Conservation (phyloP, 805 yeast species). For the Wickerhamomyces chambardii region DNA sequence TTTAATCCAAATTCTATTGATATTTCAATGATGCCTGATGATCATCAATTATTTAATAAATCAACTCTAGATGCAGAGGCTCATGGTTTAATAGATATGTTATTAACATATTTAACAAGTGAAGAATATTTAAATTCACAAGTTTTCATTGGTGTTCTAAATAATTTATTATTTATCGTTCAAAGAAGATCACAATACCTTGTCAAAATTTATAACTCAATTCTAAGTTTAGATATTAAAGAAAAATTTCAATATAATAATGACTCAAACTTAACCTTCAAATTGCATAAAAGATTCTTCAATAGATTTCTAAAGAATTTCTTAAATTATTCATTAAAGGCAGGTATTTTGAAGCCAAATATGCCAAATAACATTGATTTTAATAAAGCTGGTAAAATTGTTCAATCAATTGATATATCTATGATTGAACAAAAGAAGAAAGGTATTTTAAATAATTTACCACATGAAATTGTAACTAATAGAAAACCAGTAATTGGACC, state of each 20-base stretch:
- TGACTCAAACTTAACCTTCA: slow-evolving; percentile 29
- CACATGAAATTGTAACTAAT: slow-evolving; percentile 18
- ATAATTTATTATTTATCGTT: slow-evolving; percentile 53
- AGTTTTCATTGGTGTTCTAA: slow-evolving; percentile 57
- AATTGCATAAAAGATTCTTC: slow-evolving; percentile 50
- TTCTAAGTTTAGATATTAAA: slow-evolving; percentile 56
- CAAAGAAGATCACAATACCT: slow-evolving; percentile 56
- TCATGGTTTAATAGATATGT: slow-evolving; percentile 52
- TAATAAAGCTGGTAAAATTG: slow-evolving; percentile 9
- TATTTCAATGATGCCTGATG: slow-evolving; percentile 16
- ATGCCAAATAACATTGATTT: slow-evolving; percentile 10
- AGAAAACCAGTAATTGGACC: slow-evolving; percentile 13
- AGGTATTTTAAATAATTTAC: slow-evolving; percentile 14
- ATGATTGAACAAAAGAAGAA: slow-evolving; percentile 17
- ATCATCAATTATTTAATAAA: slow-evolving; percentile 58
- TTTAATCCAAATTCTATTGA: slow-evolving; percentile 9
- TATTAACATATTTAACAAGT: slow-evolving; percentile 46
- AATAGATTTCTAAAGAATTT: slow-evolving; percentile 48
- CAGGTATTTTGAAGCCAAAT: slow-evolving; percentile 12
- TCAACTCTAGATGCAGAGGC: slow-evolving; percentile 62
- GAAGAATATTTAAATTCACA: slow-evolving; percentile 49
- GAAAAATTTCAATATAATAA: slow-evolving; percentile 38
- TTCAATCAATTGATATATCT: slow-evolving; percentile 11
- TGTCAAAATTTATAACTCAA: slow-evolving; percentile 42
- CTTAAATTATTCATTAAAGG: slow-evolving; percentile 29